Evolutionary conservation across 345 rosid species (phyloP).

Genomic region (Eucalyptus viminalis): DNA sequence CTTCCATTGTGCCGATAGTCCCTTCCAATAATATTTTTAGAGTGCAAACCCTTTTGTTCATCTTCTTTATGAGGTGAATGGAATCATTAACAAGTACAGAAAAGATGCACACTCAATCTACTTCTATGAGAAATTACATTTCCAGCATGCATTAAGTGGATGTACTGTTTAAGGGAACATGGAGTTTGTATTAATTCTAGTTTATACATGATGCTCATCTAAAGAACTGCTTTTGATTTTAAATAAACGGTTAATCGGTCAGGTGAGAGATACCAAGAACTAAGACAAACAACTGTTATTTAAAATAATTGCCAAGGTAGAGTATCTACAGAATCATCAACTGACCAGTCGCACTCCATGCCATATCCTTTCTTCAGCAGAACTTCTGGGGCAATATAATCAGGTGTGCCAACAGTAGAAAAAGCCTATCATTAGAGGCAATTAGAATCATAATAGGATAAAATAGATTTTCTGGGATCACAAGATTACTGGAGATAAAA

Average conservation of each 20-base stretch:
- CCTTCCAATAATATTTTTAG: neutral
- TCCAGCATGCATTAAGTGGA: neutral
- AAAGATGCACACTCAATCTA: neutral
- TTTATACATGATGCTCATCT: neutral
- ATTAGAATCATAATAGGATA: neutral
- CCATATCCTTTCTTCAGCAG: slow-evolving; percentile 92
- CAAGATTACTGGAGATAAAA: neutral
- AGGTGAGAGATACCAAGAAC: neutral
- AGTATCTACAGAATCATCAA: neutral
- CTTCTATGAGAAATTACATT: neutral
- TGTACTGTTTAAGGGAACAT: neutral
- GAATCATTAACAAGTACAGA: neutral
- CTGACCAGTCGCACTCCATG: slow-evolving; percentile 90
- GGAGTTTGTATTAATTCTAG: neutral
- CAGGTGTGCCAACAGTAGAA: slow-evolving; percentile 93
- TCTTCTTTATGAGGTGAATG: neutral
- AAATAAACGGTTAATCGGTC: neutral
- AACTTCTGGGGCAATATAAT: slow-evolving; percentile 97
- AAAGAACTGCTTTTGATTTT: neutral
- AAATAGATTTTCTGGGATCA: neutral
- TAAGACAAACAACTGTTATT: neutral
- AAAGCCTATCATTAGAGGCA: slow-evolving; percentile 45
- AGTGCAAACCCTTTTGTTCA: neutral
- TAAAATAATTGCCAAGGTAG: neutral
- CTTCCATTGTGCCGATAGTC: neutral